phyloP scores from a whole-genome alignment of 23 red algal genomes.

The Agarophyton chilense region DNA sequence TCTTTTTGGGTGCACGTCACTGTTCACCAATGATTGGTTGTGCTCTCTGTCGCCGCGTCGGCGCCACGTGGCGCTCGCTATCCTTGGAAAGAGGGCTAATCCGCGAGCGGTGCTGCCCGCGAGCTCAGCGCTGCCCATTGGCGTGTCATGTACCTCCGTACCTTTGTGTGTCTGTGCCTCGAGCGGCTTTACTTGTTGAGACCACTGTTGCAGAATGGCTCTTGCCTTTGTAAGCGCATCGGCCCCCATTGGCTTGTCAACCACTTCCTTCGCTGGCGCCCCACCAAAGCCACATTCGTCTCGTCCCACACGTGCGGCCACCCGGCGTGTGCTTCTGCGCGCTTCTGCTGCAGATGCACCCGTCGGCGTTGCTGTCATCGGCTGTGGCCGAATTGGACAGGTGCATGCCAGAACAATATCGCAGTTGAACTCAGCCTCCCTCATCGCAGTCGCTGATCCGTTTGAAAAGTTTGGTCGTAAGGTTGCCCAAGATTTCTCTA shows the following conservation, averaged over 20 bases:
- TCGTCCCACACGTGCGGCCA: neutral
- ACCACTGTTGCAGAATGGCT: no score
- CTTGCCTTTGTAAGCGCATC: neutral
- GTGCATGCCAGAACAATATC: conserved; percentile 87
- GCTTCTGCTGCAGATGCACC: neutral
- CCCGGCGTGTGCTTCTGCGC: neutral
- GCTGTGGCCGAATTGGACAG: conserved; percentile 93
- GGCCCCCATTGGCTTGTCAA: neutral
- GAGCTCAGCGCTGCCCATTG: no score
- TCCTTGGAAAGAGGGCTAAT: no score
- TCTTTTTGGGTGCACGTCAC: no score
- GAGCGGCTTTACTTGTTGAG: no score
- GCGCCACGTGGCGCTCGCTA: no score
- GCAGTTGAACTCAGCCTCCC: conserved; percentile 50
- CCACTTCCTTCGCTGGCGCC: neutral
- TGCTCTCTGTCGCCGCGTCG: no score
- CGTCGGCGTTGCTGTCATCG: conserved; percentile 91
- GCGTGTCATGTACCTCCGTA: no score
- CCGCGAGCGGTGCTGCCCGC: no score
- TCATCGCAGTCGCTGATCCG: conserved; percentile 88
- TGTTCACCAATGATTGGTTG: no score
- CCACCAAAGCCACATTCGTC: neutral
- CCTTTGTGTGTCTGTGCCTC: no score
- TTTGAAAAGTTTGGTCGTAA: conserved; percentile 85
- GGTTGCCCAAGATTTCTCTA: conserved; percentile 75